Base-by-base conservation (phyloP, 2,329 filamentous ascomycete genomes). In the Alternaria rosae region DNA sequence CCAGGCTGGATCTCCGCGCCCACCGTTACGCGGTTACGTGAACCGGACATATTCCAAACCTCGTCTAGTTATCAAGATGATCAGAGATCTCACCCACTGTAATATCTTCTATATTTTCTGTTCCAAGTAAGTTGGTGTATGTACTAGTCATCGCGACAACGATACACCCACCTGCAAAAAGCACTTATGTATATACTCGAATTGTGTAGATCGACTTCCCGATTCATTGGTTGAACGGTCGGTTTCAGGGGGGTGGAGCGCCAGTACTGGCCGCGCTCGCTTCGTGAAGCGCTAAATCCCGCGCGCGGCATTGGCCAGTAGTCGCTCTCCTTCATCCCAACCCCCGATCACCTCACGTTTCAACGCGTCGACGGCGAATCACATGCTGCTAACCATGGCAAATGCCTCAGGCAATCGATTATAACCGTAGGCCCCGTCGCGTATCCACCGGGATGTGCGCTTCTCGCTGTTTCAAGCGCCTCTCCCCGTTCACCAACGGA, bases 381-480 rank as follows among this genome's bases (percentile, higher is more conserved):
- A 61, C 42, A 21, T 20, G 6, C 23, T 15, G 20, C 52, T 57
- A 54, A 30, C 42, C 30, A 21, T 42, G 41, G 30, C 35, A 67
- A 32, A 58, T 61, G 17, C 44, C 56, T 48, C 47, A 61, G 55
- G 54, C 59, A 54, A 41, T 54, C 47, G 44, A 41, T 47, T 47
- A 57, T 54, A 55, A 58, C 44, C 45, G 54, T 53, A 58, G 55
- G 56, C 51, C 62, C 57, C 58, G 54, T 59, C 62, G 64, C 61
- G 43, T 64, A 56, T 30, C 30, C 52, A 41, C 52, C 54, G 59
- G 66, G 61, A 64, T 70, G 32, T 38, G 45, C 54, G 38, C 44
- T 55, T 57, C 60, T 68, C 54, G 50, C 62, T 66, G 73, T 72
- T 74, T 74, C 70, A 74, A 56, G 59, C 70, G 56, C 66, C 64